phyloP scores from a whole-genome alignment of 345 rosid genomes.

The Linum trigynum region DNA sequence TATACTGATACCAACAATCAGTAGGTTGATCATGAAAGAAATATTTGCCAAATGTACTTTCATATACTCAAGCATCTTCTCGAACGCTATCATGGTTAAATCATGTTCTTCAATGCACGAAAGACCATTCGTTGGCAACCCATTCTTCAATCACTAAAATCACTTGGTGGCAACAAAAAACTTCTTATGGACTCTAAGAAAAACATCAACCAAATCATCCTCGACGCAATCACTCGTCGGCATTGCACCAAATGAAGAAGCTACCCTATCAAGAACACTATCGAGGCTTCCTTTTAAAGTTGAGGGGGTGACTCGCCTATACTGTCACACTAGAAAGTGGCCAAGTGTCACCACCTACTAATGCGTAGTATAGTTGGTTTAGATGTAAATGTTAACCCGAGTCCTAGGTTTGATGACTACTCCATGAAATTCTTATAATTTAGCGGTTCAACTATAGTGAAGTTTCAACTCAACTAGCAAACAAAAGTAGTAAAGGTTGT shows the following conservation, averaged over 20 bases:
- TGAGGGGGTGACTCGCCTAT: slow-evolving; percentile 4
- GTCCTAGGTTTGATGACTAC: too few species aligned
- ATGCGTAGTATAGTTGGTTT: too few species aligned
- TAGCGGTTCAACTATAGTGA: too few species aligned
- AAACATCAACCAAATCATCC: slow-evolving; percentile 79
- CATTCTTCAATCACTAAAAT: slow-evolving; percentile 62
- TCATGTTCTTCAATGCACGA: slow-evolving; percentile 84
- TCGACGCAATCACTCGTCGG: slow-evolving; percentile 26
- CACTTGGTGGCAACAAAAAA: slow-evolving; percentile 82
- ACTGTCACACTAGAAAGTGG: too few species aligned
- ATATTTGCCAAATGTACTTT: slow-evolving; percentile 24
- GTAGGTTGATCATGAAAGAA: not conserved
- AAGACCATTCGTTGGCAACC: slow-evolving; percentile 30
- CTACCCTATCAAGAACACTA: slow-evolving; percentile 11
- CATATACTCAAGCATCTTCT: slow-evolving; percentile 94
- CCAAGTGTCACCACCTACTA: too few species aligned
- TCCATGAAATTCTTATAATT: too few species aligned
- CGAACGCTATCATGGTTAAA: slow-evolving; percentile 65
- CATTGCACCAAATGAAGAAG: slow-evolving; percentile 27
- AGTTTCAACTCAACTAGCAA: too few species aligned
- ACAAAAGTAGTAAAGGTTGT: too few species aligned
- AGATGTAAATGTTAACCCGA: too few species aligned
- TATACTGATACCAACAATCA: too few species aligned
- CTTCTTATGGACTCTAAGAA: slow-evolving; percentile 57
- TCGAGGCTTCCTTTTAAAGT: slow-evolving; percentile 18